These are phyloP conservation scores for Claviceps arundinis DNA, from an alignment of 2,329 filamentous ascomycete species.

Conservation along the genomic window DNA sequence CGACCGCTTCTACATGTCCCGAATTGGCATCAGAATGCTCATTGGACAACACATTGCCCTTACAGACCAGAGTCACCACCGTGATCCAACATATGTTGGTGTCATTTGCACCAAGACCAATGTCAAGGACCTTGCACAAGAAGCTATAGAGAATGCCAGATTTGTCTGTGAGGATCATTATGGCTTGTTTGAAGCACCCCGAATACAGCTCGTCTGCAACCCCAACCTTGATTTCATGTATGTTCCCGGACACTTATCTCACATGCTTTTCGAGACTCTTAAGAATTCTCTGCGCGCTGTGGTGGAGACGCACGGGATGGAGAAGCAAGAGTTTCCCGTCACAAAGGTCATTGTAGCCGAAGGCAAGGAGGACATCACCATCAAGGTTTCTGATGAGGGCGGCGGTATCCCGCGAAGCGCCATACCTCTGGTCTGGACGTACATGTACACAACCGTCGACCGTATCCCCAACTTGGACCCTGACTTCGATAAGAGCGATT, in stretches of 20 bases:
- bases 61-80: slow-evolving; percentile 80
- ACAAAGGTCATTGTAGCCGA: slow-evolving; percentile 97
- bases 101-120: slow-evolving; percentile 99
- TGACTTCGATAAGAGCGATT: slow-evolving; percentile 97
- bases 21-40: slow-evolving; percentile 97
- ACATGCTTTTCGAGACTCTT: slow-evolving; percentile 98
- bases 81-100: slow-evolving; percentile 88
- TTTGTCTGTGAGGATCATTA: slow-evolving; percentile 99
- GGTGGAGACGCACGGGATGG: slow-evolving; percentile 86
- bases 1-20: slow-evolving; percentile 98
- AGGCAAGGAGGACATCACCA: slow-evolving; percentile 96
- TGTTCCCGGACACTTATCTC: slow-evolving; percentile 92
- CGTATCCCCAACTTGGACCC: slow-evolving; percentile 89
- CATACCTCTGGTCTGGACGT: slow-evolving; percentile 98
- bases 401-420: slow-evolving; percentile 86
- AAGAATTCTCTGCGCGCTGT: slow-evolving; percentile 97
- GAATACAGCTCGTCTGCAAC: slow-evolving; percentile 92
- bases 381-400: slow-evolving; percentile 95
- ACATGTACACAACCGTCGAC: slow-evolving; percentile 99
- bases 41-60: slow-evolving; percentile 97
- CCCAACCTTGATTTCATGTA: slow-evolving; percentile 98
- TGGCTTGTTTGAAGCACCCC: slow-evolving; percentile 89
- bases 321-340: slow-evolving; percentile 90
- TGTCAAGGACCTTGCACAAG: slow-evolving; percentile 83
- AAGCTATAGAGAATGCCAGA: slow-evolving; percentile 96